Conservation (phyloP, 1,284 basidiomycete genomes). For the Xerocomus minutiporus region DNA sequence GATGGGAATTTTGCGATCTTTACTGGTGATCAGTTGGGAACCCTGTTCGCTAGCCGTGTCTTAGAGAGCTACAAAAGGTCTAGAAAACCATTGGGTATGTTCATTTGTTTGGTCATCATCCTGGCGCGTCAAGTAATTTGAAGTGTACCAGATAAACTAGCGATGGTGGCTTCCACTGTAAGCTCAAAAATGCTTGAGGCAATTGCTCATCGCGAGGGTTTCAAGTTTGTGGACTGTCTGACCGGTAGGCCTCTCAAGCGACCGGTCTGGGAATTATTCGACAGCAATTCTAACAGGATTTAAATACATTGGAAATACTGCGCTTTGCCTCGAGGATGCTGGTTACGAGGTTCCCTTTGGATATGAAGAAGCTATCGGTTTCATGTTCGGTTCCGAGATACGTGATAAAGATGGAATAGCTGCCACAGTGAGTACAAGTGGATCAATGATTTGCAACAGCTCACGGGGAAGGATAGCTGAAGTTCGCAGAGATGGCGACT, state of each 20-base stretch:
- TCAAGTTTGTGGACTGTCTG: constrained; percentile 76
- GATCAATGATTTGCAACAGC: background rate
- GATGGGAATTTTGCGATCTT: constrained; percentile 66
- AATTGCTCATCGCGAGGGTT: constrained; percentile 71
- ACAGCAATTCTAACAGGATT: constrained; percentile 48
- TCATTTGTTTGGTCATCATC: background rate
- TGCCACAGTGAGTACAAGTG: constrained; percentile 49
- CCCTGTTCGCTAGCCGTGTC: constrained; percentile 64
- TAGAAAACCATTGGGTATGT: constrained; percentile 51
- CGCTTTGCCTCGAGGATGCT: constrained; percentile 54
- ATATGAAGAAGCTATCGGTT: constrained; percentile 87
- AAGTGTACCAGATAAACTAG: constrained; percentile 49
- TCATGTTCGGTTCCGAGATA: constrained; percentile 73
- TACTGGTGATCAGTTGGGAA: constrained; percentile 79
- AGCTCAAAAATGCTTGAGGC: constrained; percentile 82
- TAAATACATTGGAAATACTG: constrained; percentile 82
- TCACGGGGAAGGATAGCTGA: constrained; percentile 38
- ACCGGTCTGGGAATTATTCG: background rate
- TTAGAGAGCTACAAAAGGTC: constrained; percentile 57
- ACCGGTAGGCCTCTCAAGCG: constrained; percentile 50
- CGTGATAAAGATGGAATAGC: constrained; percentile 84
- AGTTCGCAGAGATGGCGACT: constrained; percentile 64
- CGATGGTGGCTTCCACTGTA: constrained; percentile 83
- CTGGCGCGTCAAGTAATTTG: background rate
- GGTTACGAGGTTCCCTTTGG: constrained; percentile 77